Base-by-base conservation (phyloP, 768 basidiomycete species). In the Inosperma sp. region DNA sequence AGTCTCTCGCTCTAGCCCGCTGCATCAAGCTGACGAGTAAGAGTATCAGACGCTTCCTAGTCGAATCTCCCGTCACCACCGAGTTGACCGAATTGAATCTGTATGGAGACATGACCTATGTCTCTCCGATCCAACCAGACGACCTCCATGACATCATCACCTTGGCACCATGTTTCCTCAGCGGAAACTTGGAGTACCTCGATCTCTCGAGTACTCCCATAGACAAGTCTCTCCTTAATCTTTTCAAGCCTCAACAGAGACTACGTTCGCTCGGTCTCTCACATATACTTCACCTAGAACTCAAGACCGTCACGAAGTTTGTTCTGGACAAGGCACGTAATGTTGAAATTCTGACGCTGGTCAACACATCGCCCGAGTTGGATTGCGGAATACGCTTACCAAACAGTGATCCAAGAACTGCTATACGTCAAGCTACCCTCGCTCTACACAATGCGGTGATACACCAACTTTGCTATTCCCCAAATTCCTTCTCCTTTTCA, bases 211-310 rank as follows among this genome's bases (percentile, higher is more conserved):
- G 87, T 54, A 73, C 87, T 5, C 86, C 87, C 0, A 57, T 97
- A 46, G 86, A 84, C 5, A 66, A 71, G 37, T 72, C 77, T 7
- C 67, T 85, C 6, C 66, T 85, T 13, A 71, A 74, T 8, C 62
- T 70, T 1, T 82, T 82, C 62, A 75, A 76, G 14, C 68, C 81
- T 6, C 91, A 91, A 65, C 82, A 82, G 3, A 75, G 75, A 36
- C 74, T 99, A 22, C 83, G 94, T 49, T 93, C 92, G 16, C 74
- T 98, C 31, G 95, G 96, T 5, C 77, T 99, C 21, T 93, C 91
- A 7, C 83, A 92, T 65, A 89, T 96, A 51, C 81, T 88, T 5
- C 62, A 73, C 23, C 76, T 98, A 27, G 74, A 79, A 35, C 71
- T 97, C 22, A 72, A 72, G 17, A 77, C 72, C 5, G 73, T 98